Evolutionary conservation across 345 rosid species (phyloP), one percentile per base, ranked within the genome.

Genomic region (Heritiera littoralis): DNA sequence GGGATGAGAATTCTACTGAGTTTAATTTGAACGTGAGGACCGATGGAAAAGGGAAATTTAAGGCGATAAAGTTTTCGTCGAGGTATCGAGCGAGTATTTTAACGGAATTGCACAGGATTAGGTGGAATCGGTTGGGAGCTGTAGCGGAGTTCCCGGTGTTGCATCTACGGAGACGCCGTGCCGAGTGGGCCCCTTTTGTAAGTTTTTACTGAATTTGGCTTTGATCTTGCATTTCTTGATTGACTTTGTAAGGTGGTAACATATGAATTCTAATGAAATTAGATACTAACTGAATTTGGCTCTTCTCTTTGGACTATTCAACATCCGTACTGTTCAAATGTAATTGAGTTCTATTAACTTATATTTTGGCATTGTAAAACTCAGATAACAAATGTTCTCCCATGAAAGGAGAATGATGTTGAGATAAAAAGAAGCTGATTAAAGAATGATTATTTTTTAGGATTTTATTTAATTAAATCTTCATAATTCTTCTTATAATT

Each of bases 41-140:
- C 49, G 99, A 94, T 55, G 99, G 99, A 9, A 91, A 89, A 70
- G 98, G 99, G 6, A 96, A 96, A 81, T 96, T 87, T 69, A 96
- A 92, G 85, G 89, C 87, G 67, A 86, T 92, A 63, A 94, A 90
- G 92, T 88, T 96, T 65, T 96, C 99, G 0, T 94, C 99, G 0
- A 80, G 81, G 77, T 92, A 86, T 69, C 84, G 98, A 76, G 93
- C 92, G 4, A 89, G 97, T 59, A 87, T 96, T 81, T 80, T 96
- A 67, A 92, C 99, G 7, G 95, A 91, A 84, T 80, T 96, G 88
- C 92, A 94, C 68, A 83, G 98, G 78, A 81, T 92, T 78, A 83
- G 93, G 77, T 91, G 94, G 97, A 83, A 83, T 72, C 85, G 90
- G 80, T 68, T 94, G 49, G 90, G 82, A 43, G 78, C 95, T 3